These are phyloP conservation scores for Osmanthus fragrans DNA, from an alignment of 257 asterid genomes.

Conservation along the genomic window DNA sequence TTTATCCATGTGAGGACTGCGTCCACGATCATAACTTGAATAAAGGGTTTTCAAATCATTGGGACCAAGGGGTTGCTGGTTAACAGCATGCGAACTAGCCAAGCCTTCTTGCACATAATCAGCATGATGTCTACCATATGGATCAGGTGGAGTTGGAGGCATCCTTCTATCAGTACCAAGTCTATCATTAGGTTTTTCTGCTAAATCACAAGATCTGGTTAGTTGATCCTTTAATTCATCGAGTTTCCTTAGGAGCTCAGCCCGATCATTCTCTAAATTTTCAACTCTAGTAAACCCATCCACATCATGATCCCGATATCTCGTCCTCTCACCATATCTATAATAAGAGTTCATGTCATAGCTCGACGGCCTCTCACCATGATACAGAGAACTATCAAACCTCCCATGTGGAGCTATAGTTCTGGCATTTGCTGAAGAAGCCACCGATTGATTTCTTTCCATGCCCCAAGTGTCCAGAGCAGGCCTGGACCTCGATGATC, in stretches of 20 bases:
- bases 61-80: constrained; percentile 38
- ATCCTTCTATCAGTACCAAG: constrained; percentile 33
- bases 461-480: constrained; percentile 31
- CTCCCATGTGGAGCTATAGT: constrained; percentile 42
- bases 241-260: constrained; percentile 75
- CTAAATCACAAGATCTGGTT: constrained; percentile 58
- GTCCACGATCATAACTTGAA: constrained; percentile 36
- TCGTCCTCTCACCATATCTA: constrained; percentile 44
- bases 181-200: constrained; percentile 54
- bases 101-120: constrained; percentile 45
- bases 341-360: constrained; percentile 47
- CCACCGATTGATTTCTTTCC: constrained; percentile 33
- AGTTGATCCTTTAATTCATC: constrained; percentile 78
- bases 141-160: constrained; percentile 44
- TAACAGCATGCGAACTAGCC: constrained; percentile 37
- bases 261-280: constrained; percentile 67
- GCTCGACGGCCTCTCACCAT: constrained; percentile 63
- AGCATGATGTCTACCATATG: constrained; percentile 43
- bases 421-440: constrained; percentile 30
- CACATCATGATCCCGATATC: constrained; percentile 44
- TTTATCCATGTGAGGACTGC: constrained; percentile 41
- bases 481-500: constrained; percentile 51
- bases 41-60: constrained; percentile 45
- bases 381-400: constrained; percentile 39
- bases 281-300: constrained; percentile 56